Conservation (phyloP, 768 basidiomycete species). For the Naganishia vishniacii region DNA sequence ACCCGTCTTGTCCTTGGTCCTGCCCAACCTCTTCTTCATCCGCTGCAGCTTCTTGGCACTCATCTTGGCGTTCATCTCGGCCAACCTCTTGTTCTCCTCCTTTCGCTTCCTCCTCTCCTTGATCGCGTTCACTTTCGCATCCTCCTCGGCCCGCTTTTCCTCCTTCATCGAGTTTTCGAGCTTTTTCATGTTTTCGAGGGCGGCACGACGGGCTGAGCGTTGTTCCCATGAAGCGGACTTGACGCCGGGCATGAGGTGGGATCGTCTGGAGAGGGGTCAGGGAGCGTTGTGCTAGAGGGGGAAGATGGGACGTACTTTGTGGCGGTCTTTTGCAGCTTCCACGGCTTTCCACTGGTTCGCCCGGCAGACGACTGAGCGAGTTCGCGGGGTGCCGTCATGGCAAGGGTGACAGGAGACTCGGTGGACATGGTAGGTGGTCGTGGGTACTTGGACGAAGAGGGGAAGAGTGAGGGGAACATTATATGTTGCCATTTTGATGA, state of each 20-base stretch:
- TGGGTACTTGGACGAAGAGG: too few relatives aligned
- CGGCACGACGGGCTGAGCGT: conserved; percentile 38
- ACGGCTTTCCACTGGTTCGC: conserved; percentile 24
- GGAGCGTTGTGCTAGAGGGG: neutral
- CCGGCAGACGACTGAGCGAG: conserved; percentile 22
- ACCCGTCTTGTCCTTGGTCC: conserved; percentile 40
- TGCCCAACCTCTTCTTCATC: conserved; percentile 46
- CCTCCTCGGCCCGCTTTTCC: conserved; percentile 35
- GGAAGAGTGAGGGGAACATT: too few relatives aligned
- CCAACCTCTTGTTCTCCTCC: conserved; percentile 42
- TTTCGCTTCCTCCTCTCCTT: conserved; percentile 41
- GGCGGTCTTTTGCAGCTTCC: conserved; percentile 30
- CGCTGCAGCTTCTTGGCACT: conserved; percentile 46
- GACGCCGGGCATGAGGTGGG: conserved; percentile 36
- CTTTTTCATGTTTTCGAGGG: conserved; percentile 38
- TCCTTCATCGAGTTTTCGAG: conserved; percentile 46
- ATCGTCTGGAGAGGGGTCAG: conserved; percentile 27
- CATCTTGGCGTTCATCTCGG: conserved; percentile 45
- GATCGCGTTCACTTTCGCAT: conserved; percentile 37
- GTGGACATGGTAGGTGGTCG: neutral
- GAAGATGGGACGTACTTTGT: conserved; percentile 23
- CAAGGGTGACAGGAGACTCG: neutral
- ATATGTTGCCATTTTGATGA: too few relatives aligned
- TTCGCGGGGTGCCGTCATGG: conserved; percentile 1
- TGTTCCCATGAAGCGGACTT: conserved; percentile 31